Evolutionary conservation across 2,329 filamentous ascomycete genomes (phyloP).

Genomic region (Fusarium tjaetaba): DNA sequence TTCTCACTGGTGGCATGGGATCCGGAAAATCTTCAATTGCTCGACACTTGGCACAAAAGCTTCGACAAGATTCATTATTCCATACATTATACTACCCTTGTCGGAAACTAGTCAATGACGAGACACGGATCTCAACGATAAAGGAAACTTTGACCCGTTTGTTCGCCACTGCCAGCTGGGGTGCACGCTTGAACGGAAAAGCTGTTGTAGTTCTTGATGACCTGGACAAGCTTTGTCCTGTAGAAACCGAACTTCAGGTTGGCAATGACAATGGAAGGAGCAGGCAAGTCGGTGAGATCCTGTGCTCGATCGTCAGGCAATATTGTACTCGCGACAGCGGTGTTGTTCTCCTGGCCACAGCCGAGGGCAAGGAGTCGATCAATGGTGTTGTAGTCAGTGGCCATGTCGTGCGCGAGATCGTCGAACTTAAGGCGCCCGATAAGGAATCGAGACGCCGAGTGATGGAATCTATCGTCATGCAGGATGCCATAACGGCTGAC

Average conservation of each 20-base stretch:
- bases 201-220: slow-evolving; percentile 91
- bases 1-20: slow-evolving; percentile 88
- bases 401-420: slow-evolving; percentile 90
- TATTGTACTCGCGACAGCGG: slow-evolving; percentile 83
- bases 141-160: slow-evolving; percentile 86
- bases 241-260: slow-evolving; percentile 93
- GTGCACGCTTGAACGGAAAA: slow-evolving; percentile 83
- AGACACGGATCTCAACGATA: slow-evolving; percentile 87
- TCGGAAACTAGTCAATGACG: slow-evolving; percentile 86
- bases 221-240: slow-evolving; percentile 89
- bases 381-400: slow-evolving; percentile 92
- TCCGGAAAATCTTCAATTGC: slow-evolving; percentile 89
- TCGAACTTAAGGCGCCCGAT: slow-evolving; percentile 88
- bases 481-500: slow-evolving; percentile 57
- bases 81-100: slow-evolving; percentile 89
- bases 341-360: slow-evolving; percentile 88
- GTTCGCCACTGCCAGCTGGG: slow-evolving; percentile 93
- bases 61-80: slow-evolving; percentile 79
- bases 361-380: slow-evolving; percentile 90
- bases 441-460: slow-evolving; percentile 89
- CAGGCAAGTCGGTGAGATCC: slow-evolving; percentile 88
- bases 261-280: slow-evolving; percentile 94
- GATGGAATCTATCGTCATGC: slow-evolving; percentile 78
- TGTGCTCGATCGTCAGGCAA: slow-evolving; percentile 84
- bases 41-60: slow-evolving; percentile 76